Base-by-base conservation (phyloP, 1,284 basidiomycete genomes). In the Cystobasidiaceae sp. region DNA sequence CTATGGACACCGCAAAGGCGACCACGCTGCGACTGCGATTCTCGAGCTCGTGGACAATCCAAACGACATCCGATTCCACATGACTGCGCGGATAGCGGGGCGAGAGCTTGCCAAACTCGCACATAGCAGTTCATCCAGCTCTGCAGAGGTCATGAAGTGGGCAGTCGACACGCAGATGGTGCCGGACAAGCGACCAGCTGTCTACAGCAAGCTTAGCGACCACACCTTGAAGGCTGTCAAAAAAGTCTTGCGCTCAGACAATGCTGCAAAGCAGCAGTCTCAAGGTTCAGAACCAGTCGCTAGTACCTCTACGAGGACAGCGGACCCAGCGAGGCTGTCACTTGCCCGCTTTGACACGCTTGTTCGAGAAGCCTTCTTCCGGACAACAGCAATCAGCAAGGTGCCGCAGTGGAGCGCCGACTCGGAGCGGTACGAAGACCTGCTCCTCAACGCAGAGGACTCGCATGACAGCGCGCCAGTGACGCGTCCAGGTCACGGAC, bases 31-130 rank as follows among this genome's bases (percentile, higher is more conserved):
- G 1, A 83, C 87, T 69, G 94, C 94, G 3, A 84, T 99, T 65
- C 78, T 99, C 46, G 90, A 96, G 77, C 81, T 99, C 5, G 94
- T 98, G 32, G 96, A 98, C 80, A 89, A 90, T 73, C 90, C 92
- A 9, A 82, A 84, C 67, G 96, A 99, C 78, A 78, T 98, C 45
- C 86, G 86, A 27, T 88, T 85, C 75, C 89, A 92, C 75, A 84
- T 92, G 81, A 86, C 88, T 4, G 88, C 91, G 21, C 84, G 89
- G 58, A 84, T 89, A 1, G 81, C 90, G 25, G 93, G 90, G 2
- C 84, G 87, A 80, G 91, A 94, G 69, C 25, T 74, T 37, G 72
- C 72, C 3, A 30, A 70, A 32, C 21, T 45, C 23, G 45, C 21
- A 17, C 46, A 58, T 21, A 49, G 0, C 65, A 67, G 2, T 51